Percentiles rank a stretch among this genome's conserved stretches.
These are phyloP conservation scores for Fistulinella prunicolor DNA, from an alignment of 768 basidiomycete genomes.

Conservation along the genomic window DNA sequence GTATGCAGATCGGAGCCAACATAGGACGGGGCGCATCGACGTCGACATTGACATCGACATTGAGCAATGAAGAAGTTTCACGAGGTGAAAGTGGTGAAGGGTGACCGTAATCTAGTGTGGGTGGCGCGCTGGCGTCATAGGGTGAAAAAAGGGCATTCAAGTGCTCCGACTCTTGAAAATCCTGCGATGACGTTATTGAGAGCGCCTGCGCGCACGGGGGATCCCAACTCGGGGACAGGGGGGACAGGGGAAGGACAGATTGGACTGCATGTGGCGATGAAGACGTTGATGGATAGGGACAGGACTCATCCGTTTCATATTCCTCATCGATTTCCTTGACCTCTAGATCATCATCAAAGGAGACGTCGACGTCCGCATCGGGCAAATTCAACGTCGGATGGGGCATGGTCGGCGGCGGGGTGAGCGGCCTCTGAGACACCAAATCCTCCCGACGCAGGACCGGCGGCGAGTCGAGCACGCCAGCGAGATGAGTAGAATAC, in stretches of 20 bases:
- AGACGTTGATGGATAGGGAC: constrained; percentile 7
- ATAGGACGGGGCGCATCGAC: constrained; percentile 15
- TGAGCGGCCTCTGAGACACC: constrained; percentile 33
- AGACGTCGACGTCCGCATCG: constrained; percentile 27
- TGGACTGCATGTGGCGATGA: constrained; percentile 17
- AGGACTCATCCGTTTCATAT: constrained; percentile 21
- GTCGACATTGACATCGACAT: constrained; percentile 23
- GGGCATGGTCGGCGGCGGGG: constrained; percentile 44
- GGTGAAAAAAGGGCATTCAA: constrained; percentile 19
- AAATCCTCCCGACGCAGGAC: constrained; percentile 32
- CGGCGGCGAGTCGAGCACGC: constrained; percentile 36
- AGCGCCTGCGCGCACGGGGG: constrained; percentile 10
- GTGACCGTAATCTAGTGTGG: constrained; percentile 11
- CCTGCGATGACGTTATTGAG: constrained; percentile 14
- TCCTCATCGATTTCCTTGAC: constrained; percentile 15
- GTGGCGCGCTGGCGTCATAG: constrained; percentile 10
- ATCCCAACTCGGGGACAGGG: constrained; percentile 36
- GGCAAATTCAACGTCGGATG: constrained; percentile 37
- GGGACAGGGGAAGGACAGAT: constrained; percentile 27
- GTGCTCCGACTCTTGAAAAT: constrained; percentile 17
- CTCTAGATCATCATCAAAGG: constrained; percentile 13
- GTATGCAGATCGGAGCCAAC: constrained; percentile 24
- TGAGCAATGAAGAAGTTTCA: constrained; percentile 24
- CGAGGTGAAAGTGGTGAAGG: constrained; percentile 15
- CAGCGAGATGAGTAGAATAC: constrained; percentile 29